Evolutionary conservation across 257 asterid genomes (phyloP).

Genomic region (Solanum chmielewskii): DNA sequence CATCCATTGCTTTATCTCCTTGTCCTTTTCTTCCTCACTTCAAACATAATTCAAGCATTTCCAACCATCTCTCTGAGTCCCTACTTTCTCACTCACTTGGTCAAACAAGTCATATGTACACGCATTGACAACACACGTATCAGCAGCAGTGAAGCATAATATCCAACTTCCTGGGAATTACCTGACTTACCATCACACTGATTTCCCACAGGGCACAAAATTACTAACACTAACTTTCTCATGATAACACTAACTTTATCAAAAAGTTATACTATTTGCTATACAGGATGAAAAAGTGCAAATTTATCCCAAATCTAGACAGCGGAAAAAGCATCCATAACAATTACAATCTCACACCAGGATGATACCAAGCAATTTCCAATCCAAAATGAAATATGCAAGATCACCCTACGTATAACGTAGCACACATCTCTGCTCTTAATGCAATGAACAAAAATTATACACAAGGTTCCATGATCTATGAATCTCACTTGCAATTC

Average conservation of each 20-base stretch:
- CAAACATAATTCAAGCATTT: background rate
- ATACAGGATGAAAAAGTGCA: background rate
- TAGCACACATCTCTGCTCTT: background rate
- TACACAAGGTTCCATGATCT: background rate
- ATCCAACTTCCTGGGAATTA: background rate
- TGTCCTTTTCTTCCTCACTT: background rate
- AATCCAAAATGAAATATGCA: background rate
- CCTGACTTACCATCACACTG: background rate
- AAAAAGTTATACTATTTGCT: background rate
- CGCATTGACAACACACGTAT: background rate
- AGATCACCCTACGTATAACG: background rate
- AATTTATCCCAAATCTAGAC: background rate
- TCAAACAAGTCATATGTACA: background rate
- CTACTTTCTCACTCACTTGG: background rate
- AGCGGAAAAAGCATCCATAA: background rate
- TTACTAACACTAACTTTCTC: background rate
- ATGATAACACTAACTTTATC: background rate
- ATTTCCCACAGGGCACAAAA: background rate
- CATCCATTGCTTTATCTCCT: background rate
- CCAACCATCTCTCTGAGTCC: background rate
- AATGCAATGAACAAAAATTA: background rate
- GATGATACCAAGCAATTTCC: background rate
- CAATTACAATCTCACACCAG: background rate
- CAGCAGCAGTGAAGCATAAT: background rate
- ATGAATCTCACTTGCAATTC: background rate